Base-by-base conservation (phyloP, 495 filamentous ascomycete species). In the Hyaloscypha finlandica region DNA sequence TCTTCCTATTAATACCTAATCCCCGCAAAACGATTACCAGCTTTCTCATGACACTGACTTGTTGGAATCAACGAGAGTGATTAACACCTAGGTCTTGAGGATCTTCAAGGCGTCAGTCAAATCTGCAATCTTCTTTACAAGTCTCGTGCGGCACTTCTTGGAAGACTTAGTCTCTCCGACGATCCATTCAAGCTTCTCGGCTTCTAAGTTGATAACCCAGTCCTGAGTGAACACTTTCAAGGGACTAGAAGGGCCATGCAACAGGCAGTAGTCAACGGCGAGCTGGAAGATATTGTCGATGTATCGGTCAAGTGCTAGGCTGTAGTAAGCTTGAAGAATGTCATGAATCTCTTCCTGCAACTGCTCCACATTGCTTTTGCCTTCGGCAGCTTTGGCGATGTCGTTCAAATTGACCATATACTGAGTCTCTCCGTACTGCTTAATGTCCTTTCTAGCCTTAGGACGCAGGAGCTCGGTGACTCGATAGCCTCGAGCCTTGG, bases 181-280 rank as follows among this genome's bases (percentile, higher is more conserved):
- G 39, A 82, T 76, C n/a, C n/a, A 61, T 35, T 76, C 74, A 12
- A 82, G 68, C 68, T 78, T 64, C n/a, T 68, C 67, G 22, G 64
- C 59, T 20, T 57, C 68, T 63, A 82, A 58, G 4, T 51, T 63
- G 32, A 71, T 65, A 35, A 81, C 70, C 20, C 68, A 70, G 52
- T 71, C 69, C 8, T 72, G 67, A 4, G 53, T 74, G 16, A 79
- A 68, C 0, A 79, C 29, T 51, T 67, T 58, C 8, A 81, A 61
- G 0, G 78, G 78, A 57, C 75, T 74, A 14, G 72, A 45, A 2
- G 68, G 33, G 0, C 72, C 71, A n/a, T 65, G 42, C 1, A 81
- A 74, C 12, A 81, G 70, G 59, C 65, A 71, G 56, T 80, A 66
- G 37, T 77, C 73, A 8, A 79, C 65, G 0, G 67, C 78, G 30